Evolutionary conservation across 2,329 filamentous ascomycete genomes (phyloP).

Genomic region (Capronia coronata): DNA sequence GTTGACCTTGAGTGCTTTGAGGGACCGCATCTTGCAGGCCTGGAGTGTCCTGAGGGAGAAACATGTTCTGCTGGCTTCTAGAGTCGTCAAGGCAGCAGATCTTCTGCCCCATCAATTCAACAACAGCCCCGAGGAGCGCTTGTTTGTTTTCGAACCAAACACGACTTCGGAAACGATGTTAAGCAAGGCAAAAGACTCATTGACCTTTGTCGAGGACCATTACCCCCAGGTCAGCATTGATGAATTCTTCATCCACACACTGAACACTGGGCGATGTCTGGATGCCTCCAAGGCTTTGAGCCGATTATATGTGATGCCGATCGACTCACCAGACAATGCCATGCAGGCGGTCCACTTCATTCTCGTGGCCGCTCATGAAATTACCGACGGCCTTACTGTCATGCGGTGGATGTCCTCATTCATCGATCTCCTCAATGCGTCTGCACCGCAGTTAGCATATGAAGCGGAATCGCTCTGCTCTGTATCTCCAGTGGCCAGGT

Average conservation of each 20-base stretch:
- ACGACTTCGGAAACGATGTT: conserved; percentile 5
- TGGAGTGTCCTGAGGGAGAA: conserved; percentile 23
- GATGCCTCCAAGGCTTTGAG: conserved; percentile 15
- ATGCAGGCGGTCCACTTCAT: conserved; percentile 14
- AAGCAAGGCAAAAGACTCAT: conserved; percentile 8
- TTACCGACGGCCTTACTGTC: conserved; percentile 23
- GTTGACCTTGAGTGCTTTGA: conserved; percentile 3
- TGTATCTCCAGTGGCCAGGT: conserved; percentile 1
- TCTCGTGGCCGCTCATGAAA: conserved; percentile 22
- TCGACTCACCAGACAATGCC: conserved; percentile 1
- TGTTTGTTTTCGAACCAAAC: conserved; percentile 20
- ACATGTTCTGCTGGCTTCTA: conserved; percentile 22
- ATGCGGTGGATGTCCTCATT: conserved; percentile 23
- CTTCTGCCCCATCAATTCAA: not conserved
- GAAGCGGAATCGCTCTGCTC: conserved; percentile 8
- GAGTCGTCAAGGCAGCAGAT: not conserved
- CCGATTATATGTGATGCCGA: conserved; percentile 23
- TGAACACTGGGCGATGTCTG: conserved; percentile 23
- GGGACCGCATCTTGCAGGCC: conserved; percentile 16
- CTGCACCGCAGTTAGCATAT: not conserved
- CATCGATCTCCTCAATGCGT: conserved; percentile 21
- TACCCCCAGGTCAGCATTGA: conserved; percentile 12
- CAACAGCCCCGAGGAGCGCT: conserved; percentile 10
- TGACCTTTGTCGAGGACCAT: conserved; percentile 18
- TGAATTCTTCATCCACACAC: conserved; percentile 23